phyloP scores from a whole-genome alignment of 257 asterid species.

The Penstemon davidsonii region DNA sequence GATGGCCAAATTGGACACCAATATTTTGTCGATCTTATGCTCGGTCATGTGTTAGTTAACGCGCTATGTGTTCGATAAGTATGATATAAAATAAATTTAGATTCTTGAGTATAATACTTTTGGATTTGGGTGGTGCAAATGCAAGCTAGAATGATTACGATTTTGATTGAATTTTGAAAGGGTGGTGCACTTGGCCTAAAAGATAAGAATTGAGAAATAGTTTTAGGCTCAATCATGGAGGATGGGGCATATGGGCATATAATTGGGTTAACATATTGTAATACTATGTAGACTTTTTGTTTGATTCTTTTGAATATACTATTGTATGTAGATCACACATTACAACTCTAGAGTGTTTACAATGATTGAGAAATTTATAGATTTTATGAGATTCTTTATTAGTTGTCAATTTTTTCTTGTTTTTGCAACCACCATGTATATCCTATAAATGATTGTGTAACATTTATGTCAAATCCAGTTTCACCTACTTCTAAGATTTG shows the following conservation, averaged over 20 bases:
- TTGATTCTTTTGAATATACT: constrained; percentile 17
- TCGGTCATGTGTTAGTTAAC: constrained; percentile 74
- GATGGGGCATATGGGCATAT: background rate
- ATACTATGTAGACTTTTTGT: background rate
- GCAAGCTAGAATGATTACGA: background rate
- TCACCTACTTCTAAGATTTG: constrained; percentile 8
- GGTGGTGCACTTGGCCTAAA: background rate
- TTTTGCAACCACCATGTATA: background rate
- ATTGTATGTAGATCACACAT: constrained; percentile 19
- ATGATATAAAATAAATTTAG: background rate
- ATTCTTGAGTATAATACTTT: background rate
- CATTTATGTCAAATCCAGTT: background rate
- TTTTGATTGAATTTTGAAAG: background rate
- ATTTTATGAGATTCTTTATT: background rate
- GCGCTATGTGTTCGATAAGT: constrained; percentile 44
- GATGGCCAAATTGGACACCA: constrained; percentile 91
- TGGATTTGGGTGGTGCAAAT: background rate
- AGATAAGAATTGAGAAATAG: background rate
- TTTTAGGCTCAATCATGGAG: constrained; percentile 11
- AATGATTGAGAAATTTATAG: too few species aligned
- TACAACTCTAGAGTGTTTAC: too few species aligned
- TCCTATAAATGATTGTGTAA: background rate
- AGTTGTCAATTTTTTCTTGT: background rate
- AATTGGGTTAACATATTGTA: constrained; percentile 21
- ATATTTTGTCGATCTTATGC: constrained; percentile 92